Base-by-base conservation (phyloP, 768 basidiomycete species). In the Hericium rajendrae region DNA sequence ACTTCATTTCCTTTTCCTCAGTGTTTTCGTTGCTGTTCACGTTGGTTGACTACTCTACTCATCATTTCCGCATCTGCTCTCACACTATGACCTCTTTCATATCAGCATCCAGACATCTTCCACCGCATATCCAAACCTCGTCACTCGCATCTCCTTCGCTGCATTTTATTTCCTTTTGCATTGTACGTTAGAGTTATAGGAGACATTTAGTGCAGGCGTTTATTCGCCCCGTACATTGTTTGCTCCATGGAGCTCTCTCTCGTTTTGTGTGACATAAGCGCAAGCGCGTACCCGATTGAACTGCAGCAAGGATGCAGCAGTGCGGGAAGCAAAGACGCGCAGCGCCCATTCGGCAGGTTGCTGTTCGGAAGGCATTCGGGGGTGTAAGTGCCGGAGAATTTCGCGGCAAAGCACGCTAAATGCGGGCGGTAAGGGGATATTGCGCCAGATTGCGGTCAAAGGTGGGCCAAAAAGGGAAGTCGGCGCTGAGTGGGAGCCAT, bases 1-100 rank as follows among this genome's bases (percentile, higher is more conserved):
- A 22, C 18, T 39, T 40, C 55, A 40, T 59, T 56, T 37, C 51
- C 38, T 51, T 43, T 51, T 53, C 22, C 16, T 46, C 51, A 26
- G 28, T 16, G 50, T 54, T 55, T 56, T 58, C 54, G n/a, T n/a
- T 10, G 37, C 49, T 61, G 13, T 22, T 20, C 49, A 28, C 49
- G 26, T 28, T 12, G 20, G 54, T 41, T n/a, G 22, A 26, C 54
- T 26, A 40, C 6, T 54, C 54, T 26, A 40, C 6, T 54, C 28
- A 20, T 20, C 39, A 40, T 13, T 18, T 16, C 54, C 13, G 10
- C 52, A 53, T 15, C 32, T 53, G 18, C 52, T 18, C 52, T 51
- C 28, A 53, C 52, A 38, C 52, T 53, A 53, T 53, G 52, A 18
- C 52, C 37, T 38, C 38, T 32, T 53, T 39, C 38, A 38, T 53